A percentile compares a stretch with the other conserved stretches of the same genome.
These are phyloP conservation scores for Debaryomyces coudertii DNA, from an alignment of 1,139 yeast genomes.

Conservation along the genomic window DNA sequence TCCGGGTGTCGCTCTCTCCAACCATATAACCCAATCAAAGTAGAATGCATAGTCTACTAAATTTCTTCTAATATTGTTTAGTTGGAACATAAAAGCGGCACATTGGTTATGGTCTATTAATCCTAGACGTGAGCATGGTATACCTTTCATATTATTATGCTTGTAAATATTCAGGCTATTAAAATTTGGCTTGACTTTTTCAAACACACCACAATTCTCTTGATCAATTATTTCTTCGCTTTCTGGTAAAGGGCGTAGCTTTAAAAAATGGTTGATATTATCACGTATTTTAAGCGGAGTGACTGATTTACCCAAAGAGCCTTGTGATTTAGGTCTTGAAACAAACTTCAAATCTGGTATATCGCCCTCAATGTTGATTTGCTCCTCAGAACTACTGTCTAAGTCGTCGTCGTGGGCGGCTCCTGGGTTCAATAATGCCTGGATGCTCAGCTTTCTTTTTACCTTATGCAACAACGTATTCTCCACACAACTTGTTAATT, in stretches of 20 bases:
- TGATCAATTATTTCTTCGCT: not conserved
- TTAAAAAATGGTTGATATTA: conserved; percentile 19
- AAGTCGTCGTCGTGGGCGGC: not conserved
- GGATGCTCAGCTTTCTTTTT: not conserved
- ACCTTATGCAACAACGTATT: not conserved
- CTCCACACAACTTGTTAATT: not conserved
- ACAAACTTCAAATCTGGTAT: not conserved
- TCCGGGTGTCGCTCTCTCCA: not conserved
- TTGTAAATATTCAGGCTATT: not conserved
- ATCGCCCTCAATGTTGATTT: not conserved
- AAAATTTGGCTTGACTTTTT: not conserved
- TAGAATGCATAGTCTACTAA: conserved; percentile 22
- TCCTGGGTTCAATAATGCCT: not conserved
- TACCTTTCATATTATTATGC: conserved; percentile 10
- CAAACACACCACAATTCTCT: not conserved
- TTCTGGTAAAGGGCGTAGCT: conserved; percentile 9
- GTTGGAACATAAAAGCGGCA: conserved; percentile 16
- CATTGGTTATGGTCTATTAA: conserved; percentile 19
- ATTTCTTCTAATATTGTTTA: conserved; percentile 15
- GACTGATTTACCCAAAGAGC: conserved; percentile 16
- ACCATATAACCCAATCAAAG: conserved; percentile 25
- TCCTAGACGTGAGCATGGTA: conserved; percentile 23
- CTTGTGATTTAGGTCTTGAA: conserved; percentile 2
- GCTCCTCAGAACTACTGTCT: conserved; percentile 1
- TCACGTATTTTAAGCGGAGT: conserved; percentile 26